A percentile compares a stretch with the other conserved stretches of the same genome.
Evolutionary conservation across 1,284 basidiomycete genomes (phyloP).

Genomic region (Ustilago sp.): DNA sequence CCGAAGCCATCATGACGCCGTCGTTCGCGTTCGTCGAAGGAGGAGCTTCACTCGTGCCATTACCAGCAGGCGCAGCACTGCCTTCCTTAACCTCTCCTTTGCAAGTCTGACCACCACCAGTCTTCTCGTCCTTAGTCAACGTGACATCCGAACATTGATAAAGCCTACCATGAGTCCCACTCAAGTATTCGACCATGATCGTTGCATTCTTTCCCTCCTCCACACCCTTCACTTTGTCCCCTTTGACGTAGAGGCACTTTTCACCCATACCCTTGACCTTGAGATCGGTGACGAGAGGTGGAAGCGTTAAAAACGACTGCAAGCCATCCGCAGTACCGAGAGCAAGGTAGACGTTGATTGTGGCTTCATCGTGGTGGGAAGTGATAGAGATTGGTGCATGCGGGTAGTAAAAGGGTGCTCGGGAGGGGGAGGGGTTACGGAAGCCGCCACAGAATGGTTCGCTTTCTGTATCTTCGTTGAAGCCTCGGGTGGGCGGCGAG

Average conservation of each 20-base stretch:
- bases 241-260: conserved; percentile 39
- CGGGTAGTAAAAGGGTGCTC: conserved; percentile 41
- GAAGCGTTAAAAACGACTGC: conserved; percentile 21
- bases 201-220: conserved; percentile 27
- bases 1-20: not conserved
- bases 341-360: conserved; percentile 50
- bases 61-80: not conserved
- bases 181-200: conserved; percentile 53
- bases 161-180: conserved; percentile 37
- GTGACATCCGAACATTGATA: conserved; percentile 50
- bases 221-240: conserved; percentile 9
- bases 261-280: conserved; percentile 28
- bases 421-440: conserved; percentile 19
- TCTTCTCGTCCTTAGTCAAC: conserved; percentile 23
- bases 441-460: conserved; percentile 53
- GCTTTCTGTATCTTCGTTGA: conserved; percentile 47
- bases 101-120: conserved; percentile 31
- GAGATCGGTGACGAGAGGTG: conserved; percentile 25
- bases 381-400: conserved; percentile 42
- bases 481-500: conserved; percentile 36
- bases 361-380: conserved; percentile 46
- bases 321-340: conserved; percentile 22
- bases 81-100: conserved; percentile 26
- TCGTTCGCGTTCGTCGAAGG: not conserved
- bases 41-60: not conserved